Base-by-base conservation (phyloP, 805 yeast genomes). In the Schizosaccharomyces osmophilus region DNA sequence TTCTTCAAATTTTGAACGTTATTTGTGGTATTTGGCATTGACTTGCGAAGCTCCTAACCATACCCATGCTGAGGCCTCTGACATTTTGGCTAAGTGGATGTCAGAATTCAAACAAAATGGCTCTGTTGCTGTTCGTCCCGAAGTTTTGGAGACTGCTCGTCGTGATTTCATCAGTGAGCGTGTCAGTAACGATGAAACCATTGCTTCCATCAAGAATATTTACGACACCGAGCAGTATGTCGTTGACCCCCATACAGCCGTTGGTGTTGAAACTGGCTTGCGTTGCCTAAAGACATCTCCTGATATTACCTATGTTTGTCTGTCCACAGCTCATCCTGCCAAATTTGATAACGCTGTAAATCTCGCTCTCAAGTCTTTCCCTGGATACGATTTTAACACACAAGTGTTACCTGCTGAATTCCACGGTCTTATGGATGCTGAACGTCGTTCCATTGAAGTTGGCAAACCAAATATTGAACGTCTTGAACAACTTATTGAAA, bases 261-360 rank as follows among this genome's bases (percentile, higher is more conserved):
- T 93, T 62, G 98, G 97, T 69, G 84, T 93, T 58, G 79, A 84
- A 63, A 84, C 95, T 24, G 75, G 93, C 51, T 78, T 83, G 66
- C 77, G 82, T 66, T 77, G 79, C 68, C 79, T 84, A 61, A 76
- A 75, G 17, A 69, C 72, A 60, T 81, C 78, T 64, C 42, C 68
- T 71, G 36, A 78, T 75, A 57, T 71, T 26, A 69, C 74, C 36
- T 72, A 77, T 48, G 78, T 93, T 57, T 85, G 95, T 4, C 79
- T 93, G 63, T 85, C 97, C 11, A 93, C 99, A 59, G 99, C 99
- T 8, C 99, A 93, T 71, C 99, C 99, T 55, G 99, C 98, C 64
- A 93, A 93, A 74, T 93, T 93, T 69, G 86, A 95, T 31, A 97
- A 87, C 65, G 98, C 95, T 60, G 99, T 93, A 31, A 84, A 89